A percentile compares a stretch with the other conserved stretches of the same genome.
phyloP scores from a whole-genome alignment of 106 monocot species.

The Agapanthus africanus region DNA sequence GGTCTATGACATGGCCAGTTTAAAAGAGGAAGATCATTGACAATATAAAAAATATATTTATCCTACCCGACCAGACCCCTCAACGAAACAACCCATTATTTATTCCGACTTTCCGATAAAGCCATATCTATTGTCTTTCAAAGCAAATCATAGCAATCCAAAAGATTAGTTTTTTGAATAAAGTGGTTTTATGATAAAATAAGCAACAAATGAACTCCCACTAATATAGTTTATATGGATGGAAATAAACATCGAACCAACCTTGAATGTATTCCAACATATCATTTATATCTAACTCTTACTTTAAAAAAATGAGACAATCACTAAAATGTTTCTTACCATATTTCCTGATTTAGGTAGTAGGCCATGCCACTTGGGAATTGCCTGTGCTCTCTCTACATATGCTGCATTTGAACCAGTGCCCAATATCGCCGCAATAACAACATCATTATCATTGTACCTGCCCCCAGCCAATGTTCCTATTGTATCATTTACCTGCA shows the following conservation, averaged over 20 bases:
- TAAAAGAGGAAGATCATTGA: too few species aligned
- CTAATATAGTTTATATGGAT: neutral
- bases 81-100: too few species aligned
- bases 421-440: slow-evolving; percentile 38
- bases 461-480: slow-evolving; percentile 46
- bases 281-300: neutral
- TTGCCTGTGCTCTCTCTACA: slow-evolving; percentile 25
- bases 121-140: too few species aligned
- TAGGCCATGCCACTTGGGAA: slow-evolving; percentile 40
- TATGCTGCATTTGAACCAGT: slow-evolving; percentile 51
- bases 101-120: too few species aligned
- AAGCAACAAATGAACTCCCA: neutral
- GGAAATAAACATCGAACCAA: neutral
- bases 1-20: too few species aligned
- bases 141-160: too few species aligned
- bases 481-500: slow-evolving; percentile 45
- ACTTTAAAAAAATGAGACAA: neutral
- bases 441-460: slow-evolving; percentile 26
- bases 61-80: too few species aligned
- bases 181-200: too few species aligned
- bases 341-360: slow-evolving; percentile 23
- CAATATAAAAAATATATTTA: too few species aligned
- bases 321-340: slow-evolving; percentile 16
- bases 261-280: neutral
- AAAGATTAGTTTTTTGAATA: too few species aligned